A percentile compares a stretch with the other conserved stretches of the same genome.
phyloP scores from a whole-genome alignment of 805 yeast species.

The Teunomyces funiuensis region DNA sequence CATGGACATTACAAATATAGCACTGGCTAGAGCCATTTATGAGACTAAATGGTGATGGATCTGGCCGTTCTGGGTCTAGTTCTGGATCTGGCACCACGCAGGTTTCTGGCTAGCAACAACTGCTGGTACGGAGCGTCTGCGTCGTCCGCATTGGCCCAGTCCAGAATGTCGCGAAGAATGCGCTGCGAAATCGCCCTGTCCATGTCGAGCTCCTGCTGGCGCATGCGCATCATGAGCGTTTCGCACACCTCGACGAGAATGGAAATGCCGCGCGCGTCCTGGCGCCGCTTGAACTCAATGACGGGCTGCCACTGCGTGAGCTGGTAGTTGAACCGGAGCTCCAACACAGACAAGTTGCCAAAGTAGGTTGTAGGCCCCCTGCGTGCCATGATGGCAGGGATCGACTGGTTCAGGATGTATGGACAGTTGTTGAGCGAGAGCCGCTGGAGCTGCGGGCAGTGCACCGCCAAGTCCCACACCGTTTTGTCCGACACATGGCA shows the following conservation, averaged over 20 bases:
- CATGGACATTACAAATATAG: too few species aligned
- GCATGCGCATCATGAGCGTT: constrained; percentile 55
- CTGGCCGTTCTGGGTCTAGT: neutral
- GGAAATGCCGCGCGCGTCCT: constrained; percentile 42
- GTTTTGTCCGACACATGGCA: constrained; percentile 75
- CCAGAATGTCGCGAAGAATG: constrained; percentile 60
- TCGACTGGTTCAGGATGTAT: constrained; percentile 53
- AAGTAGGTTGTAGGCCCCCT: constrained; percentile 39
- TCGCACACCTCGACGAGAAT: constrained; percentile 82
- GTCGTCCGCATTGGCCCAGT: constrained; percentile 58
- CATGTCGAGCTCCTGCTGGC: constrained; percentile 57
- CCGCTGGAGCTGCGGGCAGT: constrained; percentile 50
- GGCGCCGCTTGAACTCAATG: constrained; percentile 63
- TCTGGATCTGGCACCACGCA: neutral
- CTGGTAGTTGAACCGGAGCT: constrained; percentile 61
- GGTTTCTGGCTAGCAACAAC: constrained; percentile 6
- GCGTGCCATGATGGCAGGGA: constrained; percentile 48
- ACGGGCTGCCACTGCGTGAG: constrained; percentile 62
- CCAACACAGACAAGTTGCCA: constrained; percentile 64
- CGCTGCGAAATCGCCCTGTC: constrained; percentile 56
- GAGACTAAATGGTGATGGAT: neutral
- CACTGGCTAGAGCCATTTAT: neutral
- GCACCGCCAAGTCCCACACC: constrained; percentile 74
- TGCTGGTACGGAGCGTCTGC: constrained; percentile 28
- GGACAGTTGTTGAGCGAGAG: constrained; percentile 76